A percentile compares a stretch with the other conserved stretches of the same genome.
phyloP scores from a whole-genome alignment of 2,329 filamentous ascomycete genomes.

The Botrytis elliptica region DNA sequence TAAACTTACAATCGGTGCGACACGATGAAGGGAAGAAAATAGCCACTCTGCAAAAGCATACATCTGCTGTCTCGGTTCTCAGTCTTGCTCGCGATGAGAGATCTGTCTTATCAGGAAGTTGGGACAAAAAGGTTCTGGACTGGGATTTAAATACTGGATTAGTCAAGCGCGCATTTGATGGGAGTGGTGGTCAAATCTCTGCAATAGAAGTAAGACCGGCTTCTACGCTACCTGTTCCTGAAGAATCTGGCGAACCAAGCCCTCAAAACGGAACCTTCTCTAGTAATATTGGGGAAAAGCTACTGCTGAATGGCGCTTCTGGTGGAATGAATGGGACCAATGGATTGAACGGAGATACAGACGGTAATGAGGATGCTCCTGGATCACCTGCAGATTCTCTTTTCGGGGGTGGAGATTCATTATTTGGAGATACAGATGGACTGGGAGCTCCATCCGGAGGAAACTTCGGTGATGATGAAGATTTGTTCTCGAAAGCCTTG shows the following conservation, averaged over 20 bases:
- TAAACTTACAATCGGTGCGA: constrained; percentile 89
- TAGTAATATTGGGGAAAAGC: constrained; percentile 66
- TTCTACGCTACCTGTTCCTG: constrained; percentile 71
- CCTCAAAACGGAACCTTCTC: constrained; percentile 66
- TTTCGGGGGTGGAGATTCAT: constrained; percentile 80
- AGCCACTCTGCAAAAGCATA: constrained; percentile 75
- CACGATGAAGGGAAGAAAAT: constrained; percentile 95
- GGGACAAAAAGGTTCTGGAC: constrained; percentile 92
- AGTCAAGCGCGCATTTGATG: constrained; percentile 71
- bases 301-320: constrained; percentile 54
- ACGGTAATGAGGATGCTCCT: constrained; percentile 55
- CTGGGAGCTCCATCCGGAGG: constrained; percentile 53
- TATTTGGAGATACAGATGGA: constrained; percentile 79
- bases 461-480: constrained; percentile 78
- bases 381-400: constrained; percentile 67
- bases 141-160: constrained; percentile 92
- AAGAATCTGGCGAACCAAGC: constrained; percentile 62
- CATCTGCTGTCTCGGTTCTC: constrained; percentile 87
- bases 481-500: constrained; percentile 76
- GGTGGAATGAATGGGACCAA: constrained; percentile 43
- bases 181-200: constrained; percentile 79
- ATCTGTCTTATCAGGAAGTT: constrained; percentile 86
- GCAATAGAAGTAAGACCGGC: constrained; percentile 81
- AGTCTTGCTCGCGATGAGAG: constrained; percentile 80
- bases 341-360: constrained; percentile 38